phyloP scores from a whole-genome alignment of 2,329 filamentous ascomycete species.

The Plenodomus lindquistii region DNA sequence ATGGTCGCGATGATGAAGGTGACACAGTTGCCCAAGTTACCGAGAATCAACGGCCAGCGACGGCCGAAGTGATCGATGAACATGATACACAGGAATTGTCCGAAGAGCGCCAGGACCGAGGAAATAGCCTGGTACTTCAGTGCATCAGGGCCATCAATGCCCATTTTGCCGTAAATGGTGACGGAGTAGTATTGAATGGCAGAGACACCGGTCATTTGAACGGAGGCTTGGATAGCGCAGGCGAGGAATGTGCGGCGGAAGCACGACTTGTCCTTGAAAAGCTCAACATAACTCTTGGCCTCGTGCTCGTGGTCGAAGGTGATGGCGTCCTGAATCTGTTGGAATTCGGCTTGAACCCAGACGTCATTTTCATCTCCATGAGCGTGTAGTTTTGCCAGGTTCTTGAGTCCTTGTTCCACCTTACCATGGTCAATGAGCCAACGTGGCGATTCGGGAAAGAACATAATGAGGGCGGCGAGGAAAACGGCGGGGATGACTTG shows the following conservation, averaged over 20 bases:
- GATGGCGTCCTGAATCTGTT: conserved; percentile 70
- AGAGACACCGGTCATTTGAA: conserved; percentile 72
- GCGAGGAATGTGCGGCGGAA: conserved; percentile 75
- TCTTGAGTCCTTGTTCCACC: conserved; percentile 66
- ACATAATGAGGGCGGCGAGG: conserved; percentile 66
- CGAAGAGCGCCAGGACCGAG: conserved; percentile 69
- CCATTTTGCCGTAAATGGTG: conserved; percentile 69
- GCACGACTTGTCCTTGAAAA: conserved; percentile 67
- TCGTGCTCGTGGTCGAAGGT: conserved; percentile 68
- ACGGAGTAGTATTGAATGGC: conserved; percentile 75
- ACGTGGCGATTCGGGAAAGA: conserved; percentile 69
- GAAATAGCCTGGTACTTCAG: conserved; percentile 78
- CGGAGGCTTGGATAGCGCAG: conserved; percentile 68
- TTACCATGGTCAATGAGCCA: conserved; percentile 77
- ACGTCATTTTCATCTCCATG: conserved; percentile 67
- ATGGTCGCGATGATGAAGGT: conserved; percentile 71
- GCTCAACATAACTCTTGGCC: conserved; percentile 70
- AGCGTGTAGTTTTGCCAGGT: conserved; percentile 70
- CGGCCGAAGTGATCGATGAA: conserved; percentile 72
- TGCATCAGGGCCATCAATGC: conserved; percentile 66
- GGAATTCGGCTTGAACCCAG: conserved; percentile 74
- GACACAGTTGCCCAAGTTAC: conserved; percentile 72
- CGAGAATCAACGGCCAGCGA: conserved; percentile 71
- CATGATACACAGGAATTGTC: conserved; percentile 69
- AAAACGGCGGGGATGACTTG: conserved; percentile 71